Conservation (phyloP, 108 stramenopile species). For the Cyclotella kingstonii region DNA sequence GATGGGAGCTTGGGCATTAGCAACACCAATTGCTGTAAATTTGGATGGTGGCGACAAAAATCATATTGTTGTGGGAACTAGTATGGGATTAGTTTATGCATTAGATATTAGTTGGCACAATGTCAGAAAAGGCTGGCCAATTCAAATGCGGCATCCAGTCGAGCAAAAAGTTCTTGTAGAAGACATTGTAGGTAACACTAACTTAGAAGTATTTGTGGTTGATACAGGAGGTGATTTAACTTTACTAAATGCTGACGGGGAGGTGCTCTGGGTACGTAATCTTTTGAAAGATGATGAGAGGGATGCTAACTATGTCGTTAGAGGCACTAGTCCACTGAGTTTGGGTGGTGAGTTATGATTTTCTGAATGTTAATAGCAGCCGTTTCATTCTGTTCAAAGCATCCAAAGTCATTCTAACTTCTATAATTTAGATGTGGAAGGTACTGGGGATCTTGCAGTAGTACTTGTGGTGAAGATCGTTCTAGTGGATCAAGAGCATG, state of each 20-base stretch:
- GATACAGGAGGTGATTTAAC: slow-evolving; percentile 72
- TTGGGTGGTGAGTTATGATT: slow-evolving; percentile 56
- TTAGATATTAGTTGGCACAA: slow-evolving; percentile 52
- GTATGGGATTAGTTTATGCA: slow-evolving; percentile 78
- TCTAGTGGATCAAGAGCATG: slow-evolving; percentile 19
- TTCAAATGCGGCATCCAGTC: slow-evolving; percentile 61
- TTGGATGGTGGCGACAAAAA: slow-evolving; percentile 64
- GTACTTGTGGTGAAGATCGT: slow-evolving; percentile 50
- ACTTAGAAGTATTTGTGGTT: slow-evolving; percentile 75
- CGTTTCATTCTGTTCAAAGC: too few relatives aligned
- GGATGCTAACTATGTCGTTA: slow-evolving; percentile 32
- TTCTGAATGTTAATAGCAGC: too few relatives aligned
- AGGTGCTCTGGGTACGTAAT: slow-evolving; percentile 70
- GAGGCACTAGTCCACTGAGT: slow-evolving; percentile 62
- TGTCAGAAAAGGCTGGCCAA: slow-evolving; percentile 58
- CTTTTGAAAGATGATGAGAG: slow-evolving; percentile 41
- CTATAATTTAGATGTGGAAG: slow-evolving; percentile 74
- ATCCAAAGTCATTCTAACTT: too few relatives aligned
- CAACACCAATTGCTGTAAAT: slow-evolving; percentile 69
- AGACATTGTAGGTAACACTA: slow-evolving; percentile 75
- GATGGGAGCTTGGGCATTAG: slow-evolving; percentile 77
- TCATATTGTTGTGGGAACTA: slow-evolving; percentile 71
- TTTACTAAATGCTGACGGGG: slow-evolving; percentile 60
- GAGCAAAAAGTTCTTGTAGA: slow-evolving; percentile 74
- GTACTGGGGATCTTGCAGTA: slow-evolving; percentile 65